phyloP scores from a whole-genome alignment of 306 rosid genomes.

The Erythrophleum fordii region DNA sequence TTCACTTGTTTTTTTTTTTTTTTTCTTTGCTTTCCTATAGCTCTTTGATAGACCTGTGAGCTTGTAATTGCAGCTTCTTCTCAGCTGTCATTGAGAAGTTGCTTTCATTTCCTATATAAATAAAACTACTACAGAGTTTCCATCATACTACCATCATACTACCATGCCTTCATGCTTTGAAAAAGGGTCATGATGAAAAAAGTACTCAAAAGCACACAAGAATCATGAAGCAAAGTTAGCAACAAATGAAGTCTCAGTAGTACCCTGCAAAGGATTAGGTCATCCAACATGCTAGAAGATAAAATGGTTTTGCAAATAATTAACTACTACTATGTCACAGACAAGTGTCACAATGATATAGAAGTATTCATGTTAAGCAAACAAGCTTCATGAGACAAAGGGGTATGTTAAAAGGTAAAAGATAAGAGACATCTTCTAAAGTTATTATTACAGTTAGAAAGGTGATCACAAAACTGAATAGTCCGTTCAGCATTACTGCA shows the following conservation, averaged over 20 bases:
- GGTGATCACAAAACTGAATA: not conserved
- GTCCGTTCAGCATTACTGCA: not conserved
- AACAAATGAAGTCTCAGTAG: not conserved
- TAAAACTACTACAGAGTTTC: too few relatives aligned
- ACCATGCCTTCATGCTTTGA: not conserved
- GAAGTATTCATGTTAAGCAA: not conserved
- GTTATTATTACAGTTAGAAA: slow-evolving; percentile 14
- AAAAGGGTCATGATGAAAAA: not conserved
- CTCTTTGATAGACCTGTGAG: too few relatives aligned
- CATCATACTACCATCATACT: too few relatives aligned
- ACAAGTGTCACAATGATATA: not conserved
- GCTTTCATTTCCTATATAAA: too few relatives aligned
- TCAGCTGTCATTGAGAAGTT: too few relatives aligned
- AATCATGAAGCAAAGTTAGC: not conserved
- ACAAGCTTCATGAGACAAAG: not conserved
- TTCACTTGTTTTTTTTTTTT: too few relatives aligned
- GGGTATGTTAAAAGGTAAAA: not conserved
- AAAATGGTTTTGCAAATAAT: not conserved
- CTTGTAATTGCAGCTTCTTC: too few relatives aligned
- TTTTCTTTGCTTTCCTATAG: too few relatives aligned
- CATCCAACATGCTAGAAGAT: not conserved
- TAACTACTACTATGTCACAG: not conserved
- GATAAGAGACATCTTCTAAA: too few relatives aligned
- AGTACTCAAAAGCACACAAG: not conserved
- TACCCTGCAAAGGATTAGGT: not conserved